Evolutionary conservation across 768 basidiomycete species (phyloP).

Genomic region (Serendipita vermifera): DNA sequence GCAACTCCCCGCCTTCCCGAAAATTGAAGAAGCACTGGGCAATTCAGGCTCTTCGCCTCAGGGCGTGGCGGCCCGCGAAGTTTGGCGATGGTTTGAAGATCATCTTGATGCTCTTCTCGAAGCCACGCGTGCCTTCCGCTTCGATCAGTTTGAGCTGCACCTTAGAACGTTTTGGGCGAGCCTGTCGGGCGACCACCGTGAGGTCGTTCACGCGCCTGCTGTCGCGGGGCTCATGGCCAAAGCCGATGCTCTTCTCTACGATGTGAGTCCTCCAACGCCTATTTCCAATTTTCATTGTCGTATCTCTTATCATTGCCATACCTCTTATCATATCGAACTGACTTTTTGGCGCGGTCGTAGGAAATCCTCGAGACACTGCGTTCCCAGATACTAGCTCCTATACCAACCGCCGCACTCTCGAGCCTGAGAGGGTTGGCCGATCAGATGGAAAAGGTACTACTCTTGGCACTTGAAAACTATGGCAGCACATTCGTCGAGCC

Average conservation of each 20-base stretch:
- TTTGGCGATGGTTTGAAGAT: slow-evolving; percentile 87
- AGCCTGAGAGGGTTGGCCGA: slow-evolving; percentile 70
- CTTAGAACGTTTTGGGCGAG: slow-evolving; percentile 76
- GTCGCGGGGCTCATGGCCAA: slow-evolving; percentile 81
- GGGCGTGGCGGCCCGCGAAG: slow-evolving; percentile 66
- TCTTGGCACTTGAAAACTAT: slow-evolving; percentile 68
- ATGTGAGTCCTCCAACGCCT: slow-evolving; percentile 62
- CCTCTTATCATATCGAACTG: too few species aligned
- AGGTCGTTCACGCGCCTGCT: slow-evolving; percentile 78
- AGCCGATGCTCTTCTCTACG: slow-evolving; percentile 81
- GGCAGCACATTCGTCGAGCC: slow-evolving; percentile 85
- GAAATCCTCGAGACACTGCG: slow-evolving; percentile 80
- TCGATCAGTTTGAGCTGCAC: slow-evolving; percentile 84
- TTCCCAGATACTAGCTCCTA: slow-evolving; percentile 69
- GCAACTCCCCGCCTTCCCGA: slow-evolving; percentile 67
- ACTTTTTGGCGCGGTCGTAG: slow-evolving; percentile 28
- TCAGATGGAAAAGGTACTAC: slow-evolving; percentile 83
- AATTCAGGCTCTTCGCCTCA: slow-evolving; percentile 62
- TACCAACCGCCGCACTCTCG: slow-evolving; percentile 50
- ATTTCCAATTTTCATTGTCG: too few species aligned
- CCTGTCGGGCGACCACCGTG: slow-evolving; percentile 60
- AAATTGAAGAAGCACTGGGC: slow-evolving; percentile 73
- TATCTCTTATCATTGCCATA: too few species aligned
- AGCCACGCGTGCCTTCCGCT: slow-evolving; percentile 60
- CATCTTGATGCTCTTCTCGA: slow-evolving; percentile 76